Base-by-base conservation (phyloP, 176 grass and related monocot genomes). In the Neostapfia colusana region DNA sequence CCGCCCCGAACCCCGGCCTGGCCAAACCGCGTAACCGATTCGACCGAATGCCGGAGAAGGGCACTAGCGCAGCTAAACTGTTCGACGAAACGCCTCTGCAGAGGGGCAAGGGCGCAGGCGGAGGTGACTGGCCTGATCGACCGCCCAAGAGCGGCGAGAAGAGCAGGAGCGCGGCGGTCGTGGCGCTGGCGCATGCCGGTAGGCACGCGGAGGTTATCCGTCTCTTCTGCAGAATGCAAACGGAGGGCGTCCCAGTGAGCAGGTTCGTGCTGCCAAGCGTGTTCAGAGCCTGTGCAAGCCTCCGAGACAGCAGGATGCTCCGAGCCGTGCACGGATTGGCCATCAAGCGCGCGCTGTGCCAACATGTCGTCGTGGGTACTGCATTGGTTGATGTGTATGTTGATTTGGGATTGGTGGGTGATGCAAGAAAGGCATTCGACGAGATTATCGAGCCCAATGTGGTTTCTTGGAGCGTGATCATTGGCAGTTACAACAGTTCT, bases 181-280 rank as follows among this genome's bases (percentile, higher is more conserved):
- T 88, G 68, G 89, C 81, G 48, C 75, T 84, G 46, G 72, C 85
- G 3, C 89, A 78, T 20, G 77, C 78, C 11, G 4, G 81, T 12
- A 61, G 69, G 73, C 77, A 88, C 64, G 39, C 69, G 38, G 78
- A 88, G 81, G 63, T 88, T 28, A 18, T 78, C 28, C 65, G 63
- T 48, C 85, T 85, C 59, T 91, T 91, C 67, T 42, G 72, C 68
- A 40, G 39, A 50, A 82, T 78, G 89, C 85, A 34, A 45, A 35
- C 20, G 44, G 38, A 81, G 63, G 81, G 85, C 1, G 45, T 24
- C 2, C 65, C 44, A 1, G 27, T 74, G 27, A 83, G 41, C 74
- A 82, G 6, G 81, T 91, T 88, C 69, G 75, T 87, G 55, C 78
- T 91, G 10, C 77, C 89, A 20, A 87, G 89, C 63, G 85, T 87